Evolutionary conservation across 331 rosid species (phyloP), one percentile per base, ranked within the genome.

Genomic region (Phaseolus coccineus): DNA sequence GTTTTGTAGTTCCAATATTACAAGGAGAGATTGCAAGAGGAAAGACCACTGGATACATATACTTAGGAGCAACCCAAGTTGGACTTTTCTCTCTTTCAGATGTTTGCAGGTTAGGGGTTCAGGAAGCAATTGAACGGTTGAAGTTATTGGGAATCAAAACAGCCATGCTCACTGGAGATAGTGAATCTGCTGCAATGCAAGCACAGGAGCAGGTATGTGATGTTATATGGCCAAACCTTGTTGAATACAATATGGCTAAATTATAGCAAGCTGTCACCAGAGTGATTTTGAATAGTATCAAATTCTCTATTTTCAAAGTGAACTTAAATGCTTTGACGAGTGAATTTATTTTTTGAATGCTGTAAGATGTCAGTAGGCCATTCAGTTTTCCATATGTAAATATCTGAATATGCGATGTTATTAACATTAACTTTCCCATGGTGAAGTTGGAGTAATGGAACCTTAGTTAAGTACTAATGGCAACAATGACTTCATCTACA

Each of bases 91-190:
- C 87, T 75, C 84, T 95, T 7, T 87, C 94, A 0, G 99, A 95
- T 84, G 75, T 85, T 51, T 93, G 99, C 78, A 90, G 99, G 12
- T 73, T 91, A 3, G 98, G 99, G 33, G 96, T 79, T 30, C 70
- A 61, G 51, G 96, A 93, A 67, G 97, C 97, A n/a, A 80, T 93
- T 44, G 77, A 57, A 65, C 84, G 87, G 85, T 83, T 95, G 16
- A 91, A 90, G 85, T 83, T 35, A 57, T 44, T 93, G 80, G 98
- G 98, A 5, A 93, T 95, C 68, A 88, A 83, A 89, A 90, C 94
- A 0, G 90, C 93, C 30, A 91, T 95, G 98, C 99, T 95, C 47
- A 95, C 99, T 0, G 99, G 99, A 57, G 99, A 95, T 46, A 83
- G 92, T 70, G 84, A 81, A 28, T 91, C 87, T 59, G 91, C 97